Evolutionary conservation across 495 filamentous ascomycete species (phyloP).

Genomic region (Annulohypoxylon moriforme): DNA sequence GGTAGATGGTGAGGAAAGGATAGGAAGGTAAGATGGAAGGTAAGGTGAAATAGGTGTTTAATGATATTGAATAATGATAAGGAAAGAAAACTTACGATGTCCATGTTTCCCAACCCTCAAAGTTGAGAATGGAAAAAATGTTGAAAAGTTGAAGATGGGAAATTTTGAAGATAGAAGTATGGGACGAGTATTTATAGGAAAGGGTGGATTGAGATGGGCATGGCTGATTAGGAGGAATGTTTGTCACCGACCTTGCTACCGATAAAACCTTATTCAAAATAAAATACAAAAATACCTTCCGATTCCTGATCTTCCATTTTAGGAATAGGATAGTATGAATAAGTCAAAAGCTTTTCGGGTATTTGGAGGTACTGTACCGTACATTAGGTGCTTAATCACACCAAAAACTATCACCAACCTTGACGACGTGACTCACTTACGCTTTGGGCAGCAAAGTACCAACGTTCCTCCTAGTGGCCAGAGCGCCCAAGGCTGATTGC

Average conservation of each 20-base stretch:
- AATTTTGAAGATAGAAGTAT: neutral
- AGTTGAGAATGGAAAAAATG: neutral
- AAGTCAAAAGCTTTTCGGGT: too few species aligned
- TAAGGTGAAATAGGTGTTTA: too few species aligned
- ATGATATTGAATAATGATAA: too few species aligned
- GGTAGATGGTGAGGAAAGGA: too few species aligned
- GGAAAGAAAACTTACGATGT: neutral
- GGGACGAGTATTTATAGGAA: too few species aligned
- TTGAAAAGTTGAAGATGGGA: neutral
- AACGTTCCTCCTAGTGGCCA: too few species aligned
- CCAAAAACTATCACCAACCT: conserved; percentile 4
- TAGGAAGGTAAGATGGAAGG: too few species aligned
- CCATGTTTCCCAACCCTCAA: neutral
- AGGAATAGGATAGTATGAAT: neutral
- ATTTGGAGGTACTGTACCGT: neutral
- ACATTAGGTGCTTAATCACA: neutral
- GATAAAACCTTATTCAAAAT: neutral
- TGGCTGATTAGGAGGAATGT: neutral
- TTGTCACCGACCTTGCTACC: neutral
- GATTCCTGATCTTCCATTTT: neutral
- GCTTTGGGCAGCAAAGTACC: neutral
- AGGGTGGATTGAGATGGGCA: neutral
- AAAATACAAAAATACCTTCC: neutral
- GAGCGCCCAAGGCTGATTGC: too few species aligned
- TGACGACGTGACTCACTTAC: conserved; percentile 3